Evolutionary conservation across 1,139 yeast species (phyloP).

Genomic region (Cylindricascospora bacillispora): DNA sequence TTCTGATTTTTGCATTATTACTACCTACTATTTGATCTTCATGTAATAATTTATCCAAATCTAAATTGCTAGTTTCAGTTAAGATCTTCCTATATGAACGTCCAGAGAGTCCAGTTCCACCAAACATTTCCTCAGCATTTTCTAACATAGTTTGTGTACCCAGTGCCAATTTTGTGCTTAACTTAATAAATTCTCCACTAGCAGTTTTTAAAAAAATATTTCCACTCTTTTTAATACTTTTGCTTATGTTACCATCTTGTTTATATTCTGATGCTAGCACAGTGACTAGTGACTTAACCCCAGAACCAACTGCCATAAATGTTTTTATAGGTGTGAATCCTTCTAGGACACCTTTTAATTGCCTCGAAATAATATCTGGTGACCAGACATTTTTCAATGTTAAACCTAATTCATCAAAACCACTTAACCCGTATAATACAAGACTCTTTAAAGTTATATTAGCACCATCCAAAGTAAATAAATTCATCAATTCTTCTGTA

Average conservation of each 20-base stretch:
- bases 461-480: constrained; percentile 81
- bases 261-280: constrained; percentile 65
- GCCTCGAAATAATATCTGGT: constrained; percentile 73
- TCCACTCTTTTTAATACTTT: constrained; percentile 71
- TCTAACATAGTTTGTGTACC: constrained; percentile 81
- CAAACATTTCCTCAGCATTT: constrained; percentile 46
- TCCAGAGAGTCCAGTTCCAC: constrained; percentile 20
- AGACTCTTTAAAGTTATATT: constrained; percentile 50
- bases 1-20: constrained; percentile 15
- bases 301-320: constrained; percentile 64
- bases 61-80: constrained; percentile 4
- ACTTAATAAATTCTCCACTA: constrained; percentile 63
- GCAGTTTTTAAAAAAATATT: constrained; percentile 67
- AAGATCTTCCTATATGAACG: constrained; percentile 5
- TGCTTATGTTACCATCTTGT: constrained; percentile 55
- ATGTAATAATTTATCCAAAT: constrained; percentile 14
- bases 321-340: constrained; percentile 80
- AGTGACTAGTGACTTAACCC: constrained; percentile 59
- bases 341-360: constrained; percentile 63
- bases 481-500: constrained; percentile 73
- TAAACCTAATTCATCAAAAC: constrained; percentile 47
- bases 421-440: constrained; percentile 62
- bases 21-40: constrained; percentile 25
- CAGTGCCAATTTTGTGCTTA: constrained; percentile 78
- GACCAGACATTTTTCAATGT: constrained; percentile 62